phyloP scores from a whole-genome alignment of 768 basidiomycete species.

The Sarcomyxa edulis region DNA sequence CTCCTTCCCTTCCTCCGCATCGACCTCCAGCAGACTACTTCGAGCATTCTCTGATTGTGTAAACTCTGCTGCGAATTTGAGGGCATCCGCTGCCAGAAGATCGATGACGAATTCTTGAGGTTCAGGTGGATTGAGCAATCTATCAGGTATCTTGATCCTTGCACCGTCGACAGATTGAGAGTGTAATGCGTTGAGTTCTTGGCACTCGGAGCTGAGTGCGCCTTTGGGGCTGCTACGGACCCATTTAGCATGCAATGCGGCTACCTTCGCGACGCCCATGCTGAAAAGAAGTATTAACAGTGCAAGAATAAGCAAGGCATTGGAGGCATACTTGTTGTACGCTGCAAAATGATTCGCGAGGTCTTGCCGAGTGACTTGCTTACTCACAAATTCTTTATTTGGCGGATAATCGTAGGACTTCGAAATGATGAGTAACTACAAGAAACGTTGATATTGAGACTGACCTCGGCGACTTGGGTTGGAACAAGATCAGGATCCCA shows the following conservation, averaged over 20 bases:
- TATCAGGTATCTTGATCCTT: constrained; percentile 52
- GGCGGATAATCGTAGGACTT: constrained; percentile 68
- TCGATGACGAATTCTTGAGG: constrained; percentile 47
- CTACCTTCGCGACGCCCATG: constrained; percentile 50
- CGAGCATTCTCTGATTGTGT: constrained; percentile 18
- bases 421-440: not conserved
- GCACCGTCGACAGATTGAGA: constrained; percentile 69
- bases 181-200: constrained; percentile 67
- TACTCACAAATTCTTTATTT: constrained; percentile 46
- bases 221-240: constrained; percentile 47
- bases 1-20: constrained; percentile 32
- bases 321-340: constrained; percentile 48
- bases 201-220: constrained; percentile 59
- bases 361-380: constrained; percentile 46
- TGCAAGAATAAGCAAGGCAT: not conserved
- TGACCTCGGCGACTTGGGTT: constrained; percentile 45
- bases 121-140: constrained; percentile 45
- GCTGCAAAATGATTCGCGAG: constrained; percentile 62
- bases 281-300: constrained; percentile 22
- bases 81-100: constrained; percentile 40
- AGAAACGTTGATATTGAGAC: constrained; percentile 1
- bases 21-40: constrained; percentile 16
- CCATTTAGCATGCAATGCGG: constrained; percentile 58
- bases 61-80: constrained; percentile 40
- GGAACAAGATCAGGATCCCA: constrained; percentile 67